phyloP scores from a whole-genome alignment of 768 basidiomycete genomes.

The Bullera alba region DNA sequence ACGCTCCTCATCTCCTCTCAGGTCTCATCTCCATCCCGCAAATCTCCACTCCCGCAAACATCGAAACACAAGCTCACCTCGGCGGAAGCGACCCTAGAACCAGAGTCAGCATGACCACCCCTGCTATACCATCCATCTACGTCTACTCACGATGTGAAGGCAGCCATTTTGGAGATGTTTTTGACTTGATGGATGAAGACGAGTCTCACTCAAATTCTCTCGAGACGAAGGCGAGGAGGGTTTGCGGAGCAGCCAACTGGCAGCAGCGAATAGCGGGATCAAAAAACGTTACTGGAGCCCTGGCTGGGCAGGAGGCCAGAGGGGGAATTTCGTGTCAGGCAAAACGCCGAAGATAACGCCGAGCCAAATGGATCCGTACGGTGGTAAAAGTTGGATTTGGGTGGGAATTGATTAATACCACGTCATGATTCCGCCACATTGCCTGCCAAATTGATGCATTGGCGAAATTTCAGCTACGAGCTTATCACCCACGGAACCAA shows the following conservation, averaged over 20 bases:
- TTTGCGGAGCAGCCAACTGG: too few species aligned
- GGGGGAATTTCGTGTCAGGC: conserved; percentile 1
- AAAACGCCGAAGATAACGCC: neutral
- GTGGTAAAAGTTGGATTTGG: neutral
- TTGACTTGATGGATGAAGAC: conserved; percentile 21
- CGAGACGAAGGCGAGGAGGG: neutral
- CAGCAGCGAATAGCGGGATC: too few species aligned
- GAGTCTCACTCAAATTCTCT: neutral
- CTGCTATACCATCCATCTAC: neutral
- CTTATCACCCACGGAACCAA: too few species aligned
- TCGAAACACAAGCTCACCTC: conserved; percentile 29
- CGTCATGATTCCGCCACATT: neutral
- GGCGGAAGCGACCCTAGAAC: conserved; percentile 30
- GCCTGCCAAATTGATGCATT: neutral
- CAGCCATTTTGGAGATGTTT: conserved; percentile 32
- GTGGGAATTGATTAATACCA: neutral
- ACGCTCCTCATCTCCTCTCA: too few species aligned
- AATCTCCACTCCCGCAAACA: neutral
- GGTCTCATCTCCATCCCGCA: neutral
- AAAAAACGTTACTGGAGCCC: too few species aligned
- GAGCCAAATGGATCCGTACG: too few species aligned
- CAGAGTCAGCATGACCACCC: conserved; percentile 6
- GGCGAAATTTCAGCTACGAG: neutral
- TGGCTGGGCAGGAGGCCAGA: neutral
- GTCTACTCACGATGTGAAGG: conserved; percentile 37